Conservation (phyloP, 257 asterid species). For the Solanum pimpinellifolium region DNA sequence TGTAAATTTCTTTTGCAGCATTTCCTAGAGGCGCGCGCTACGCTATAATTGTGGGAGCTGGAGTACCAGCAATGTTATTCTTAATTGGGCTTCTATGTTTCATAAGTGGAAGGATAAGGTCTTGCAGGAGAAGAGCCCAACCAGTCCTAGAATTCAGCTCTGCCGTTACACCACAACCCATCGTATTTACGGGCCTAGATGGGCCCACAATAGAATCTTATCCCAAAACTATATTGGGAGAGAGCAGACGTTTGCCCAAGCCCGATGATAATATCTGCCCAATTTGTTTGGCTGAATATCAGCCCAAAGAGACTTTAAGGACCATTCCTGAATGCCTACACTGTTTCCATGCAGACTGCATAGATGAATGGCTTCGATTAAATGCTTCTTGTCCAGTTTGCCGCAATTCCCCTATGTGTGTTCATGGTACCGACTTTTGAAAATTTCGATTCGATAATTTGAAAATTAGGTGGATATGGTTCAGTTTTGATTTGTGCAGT, state of each 20-base stretch:
- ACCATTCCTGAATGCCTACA: conserved; percentile 47
- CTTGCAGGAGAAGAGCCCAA: neutral
- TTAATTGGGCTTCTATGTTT: conserved; percentile 19
- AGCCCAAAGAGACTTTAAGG: conserved; percentile 35
- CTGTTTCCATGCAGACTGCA: conserved; percentile 40
- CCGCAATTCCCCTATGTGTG: conserved; percentile 19
- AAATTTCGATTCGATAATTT: neutral
- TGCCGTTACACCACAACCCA: conserved; percentile 8
- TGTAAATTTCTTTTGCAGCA: conserved; percentile 7
- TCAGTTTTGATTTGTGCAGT: neutral
- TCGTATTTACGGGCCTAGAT: conserved; percentile 17
- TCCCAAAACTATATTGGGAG: conserved; percentile 38
- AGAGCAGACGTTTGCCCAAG: conserved; percentile 38
- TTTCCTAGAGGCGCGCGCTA: conserved; percentile 29
- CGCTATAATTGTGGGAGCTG: conserved; percentile 28
- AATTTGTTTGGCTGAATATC: conserved; percentile 35
- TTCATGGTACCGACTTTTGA: neutral
- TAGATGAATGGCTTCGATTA: conserved; percentile 45
- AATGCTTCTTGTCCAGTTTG: conserved; percentile 51
- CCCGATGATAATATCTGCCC: conserved; percentile 33
- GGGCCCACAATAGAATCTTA: conserved; percentile 33
- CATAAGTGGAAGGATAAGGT: conserved; percentile 10
- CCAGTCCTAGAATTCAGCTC: conserved; percentile 13
- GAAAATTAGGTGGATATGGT: neutral
- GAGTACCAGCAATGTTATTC: conserved; percentile 31